Base-by-base conservation (phyloP, 768 basidiomycete genomes). In the Amanita muscaria region DNA sequence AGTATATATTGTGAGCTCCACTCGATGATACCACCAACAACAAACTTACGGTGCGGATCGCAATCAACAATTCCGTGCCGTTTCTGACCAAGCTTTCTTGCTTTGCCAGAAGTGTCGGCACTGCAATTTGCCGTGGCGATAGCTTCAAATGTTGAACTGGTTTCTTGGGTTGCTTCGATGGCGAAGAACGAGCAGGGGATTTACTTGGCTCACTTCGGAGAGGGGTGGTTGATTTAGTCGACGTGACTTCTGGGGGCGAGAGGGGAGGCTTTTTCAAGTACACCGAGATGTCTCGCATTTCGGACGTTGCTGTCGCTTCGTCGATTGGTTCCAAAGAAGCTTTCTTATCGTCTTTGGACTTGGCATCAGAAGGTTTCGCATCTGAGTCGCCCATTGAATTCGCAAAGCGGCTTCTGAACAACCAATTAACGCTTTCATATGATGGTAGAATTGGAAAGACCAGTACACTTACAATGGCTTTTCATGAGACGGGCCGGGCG, bases 301-400 rank as follows among this genome's bases (percentile, higher is more conserved):
- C 77, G 30, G 67, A 66, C n/a, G 61, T 51, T 34, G 79, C 77
- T 1, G 76, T 74, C 3, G 58, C 52, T 51, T 76, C 78, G 41
- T 53, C 63, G 40, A 76, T 58, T 15, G 72, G 58, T 50, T 68
- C 69, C 47, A 65, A 62, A 33, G 55, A 47, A 15, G 29, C 27
- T 12, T 14, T 27, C 8, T n/a, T 15, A 39, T 32, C 30, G 19
- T 24, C 18, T 25, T 60, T 53, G 48, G 63, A 59, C 42, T 60
- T 56, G 23, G 50, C 40, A 6, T 49, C 37, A 42, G 55, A 50
- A 23, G 55, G 53, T 47, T 50, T 56, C 18, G 54, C 2, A 32
- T 47, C 39, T 22, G 56, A 42, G 58, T 63, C 34, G 53, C 30
- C 29, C 1, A 21, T 18, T 11, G 35, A 22, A n/a, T 11, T 19